A percentile compares a stretch with the other conserved stretches of the same genome.
phyloP scores from a whole-genome alignment of 2,329 filamentous ascomycete species.

The Orbilia brochopaga region DNA sequence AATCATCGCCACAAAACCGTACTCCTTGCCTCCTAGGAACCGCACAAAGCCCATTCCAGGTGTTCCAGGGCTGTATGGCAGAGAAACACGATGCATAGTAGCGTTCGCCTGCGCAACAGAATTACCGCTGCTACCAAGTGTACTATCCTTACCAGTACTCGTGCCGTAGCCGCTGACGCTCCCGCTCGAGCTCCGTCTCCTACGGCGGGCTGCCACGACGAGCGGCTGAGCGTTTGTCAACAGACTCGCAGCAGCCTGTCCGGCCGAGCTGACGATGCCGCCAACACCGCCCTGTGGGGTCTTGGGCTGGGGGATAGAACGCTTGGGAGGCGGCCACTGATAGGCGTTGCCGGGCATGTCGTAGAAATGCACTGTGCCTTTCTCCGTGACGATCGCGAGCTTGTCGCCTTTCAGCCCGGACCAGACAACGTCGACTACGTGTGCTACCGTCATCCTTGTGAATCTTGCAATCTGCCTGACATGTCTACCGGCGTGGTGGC shows the following conservation, averaged over 20 bases:
- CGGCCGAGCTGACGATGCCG: conserved; percentile 61
- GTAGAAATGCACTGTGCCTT: conserved; percentile 92
- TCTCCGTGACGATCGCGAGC: conserved; percentile 86
- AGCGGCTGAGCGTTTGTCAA: conserved; percentile 69
- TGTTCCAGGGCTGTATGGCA: conserved; percentile 57
- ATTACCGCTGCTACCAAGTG: conserved; percentile 57
- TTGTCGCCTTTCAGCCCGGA: conserved; percentile 79
- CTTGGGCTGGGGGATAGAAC: conserved; percentile 56
- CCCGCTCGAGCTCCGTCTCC: conserved; percentile 56
- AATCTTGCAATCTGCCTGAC: conserved; percentile 88
- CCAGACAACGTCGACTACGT: conserved; percentile 90
- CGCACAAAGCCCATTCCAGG: conserved; percentile 59
- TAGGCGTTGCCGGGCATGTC: conserved; percentile 83
- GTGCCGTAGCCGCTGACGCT: conserved; percentile 57
- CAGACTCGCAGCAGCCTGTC: conserved; percentile 71
- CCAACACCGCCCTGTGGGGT: conserved; percentile 58
- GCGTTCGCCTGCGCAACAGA: conserved; percentile 61
- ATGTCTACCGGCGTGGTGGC: conserved; percentile 61
- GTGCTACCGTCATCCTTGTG: conserved; percentile 86
- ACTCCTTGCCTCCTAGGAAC: conserved; percentile 60
- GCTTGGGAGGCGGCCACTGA: conserved; percentile 78
- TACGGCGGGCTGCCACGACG: conserved; percentile 69
- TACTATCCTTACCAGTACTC: conserved; percentile 60
- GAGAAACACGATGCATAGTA: conserved; percentile 59
- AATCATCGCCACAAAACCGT: conserved; percentile 60